Percentiles rank a stretch among this genome's conserved stretches.
Evolutionary conservation across 202 grass and related monocot species (phyloP).

Genomic region (Schoenoplectus tabernaemontani): DNA sequence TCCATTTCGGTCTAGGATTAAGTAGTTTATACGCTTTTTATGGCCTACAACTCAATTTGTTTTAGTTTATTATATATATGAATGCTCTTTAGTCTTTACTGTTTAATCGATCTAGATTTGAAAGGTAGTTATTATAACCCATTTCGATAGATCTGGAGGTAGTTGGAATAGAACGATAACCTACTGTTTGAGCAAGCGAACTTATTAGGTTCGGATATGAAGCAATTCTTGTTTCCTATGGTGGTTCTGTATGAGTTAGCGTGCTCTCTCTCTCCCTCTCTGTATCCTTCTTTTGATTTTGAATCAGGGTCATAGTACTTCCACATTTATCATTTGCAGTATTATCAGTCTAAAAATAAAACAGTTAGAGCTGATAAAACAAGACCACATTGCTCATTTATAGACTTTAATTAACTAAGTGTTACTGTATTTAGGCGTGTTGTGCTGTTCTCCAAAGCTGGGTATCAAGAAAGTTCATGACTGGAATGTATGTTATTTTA

Average conservation of each 20-base stretch:
- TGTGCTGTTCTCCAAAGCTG: conserved; percentile 97
- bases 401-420: conserved; percentile 1
- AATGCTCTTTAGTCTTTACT: neutral
- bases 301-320: neutral
- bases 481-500: conserved; percentile 68
- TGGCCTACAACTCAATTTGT: neutral
- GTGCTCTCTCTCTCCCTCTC: too few species aligned
- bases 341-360: neutral
- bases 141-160: neutral
- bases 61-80: neutral
- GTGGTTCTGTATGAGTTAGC: neutral
- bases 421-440: conserved; percentile 67
- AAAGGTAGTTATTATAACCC: neutral
- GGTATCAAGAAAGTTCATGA: conserved; percentile 99
- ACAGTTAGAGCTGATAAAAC: neutral
- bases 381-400: neutral
- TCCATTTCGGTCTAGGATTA: neutral
- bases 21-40: neutral
- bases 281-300: neutral
- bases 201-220: neutral
- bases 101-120: neutral
- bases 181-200: neutral
- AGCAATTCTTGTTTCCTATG: neutral
- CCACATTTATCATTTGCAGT: neutral
- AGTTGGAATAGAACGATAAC: neutral